These are phyloP conservation scores for Bipolaris sorokiniana DNA, from an alignment of 2,329 filamentous ascomycete species.

Conservation along the genomic window DNA sequence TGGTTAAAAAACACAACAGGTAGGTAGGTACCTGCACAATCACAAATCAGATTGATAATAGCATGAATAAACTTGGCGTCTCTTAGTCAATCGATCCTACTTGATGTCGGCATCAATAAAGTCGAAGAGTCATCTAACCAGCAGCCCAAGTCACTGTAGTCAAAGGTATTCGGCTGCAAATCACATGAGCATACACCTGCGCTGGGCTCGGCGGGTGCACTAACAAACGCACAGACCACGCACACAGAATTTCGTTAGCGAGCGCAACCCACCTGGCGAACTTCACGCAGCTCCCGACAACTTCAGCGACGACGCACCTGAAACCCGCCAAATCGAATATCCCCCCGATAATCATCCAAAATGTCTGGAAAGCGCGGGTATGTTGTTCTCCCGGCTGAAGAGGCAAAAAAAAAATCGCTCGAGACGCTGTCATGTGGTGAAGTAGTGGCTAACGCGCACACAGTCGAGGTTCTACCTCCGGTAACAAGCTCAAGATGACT, in stretches of 20 bases:
- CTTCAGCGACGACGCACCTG: constrained; percentile 24
- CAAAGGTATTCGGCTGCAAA: background rate
- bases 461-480: constrained; percentile 84
- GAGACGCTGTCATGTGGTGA: background rate
- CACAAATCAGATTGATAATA: too few species aligned
- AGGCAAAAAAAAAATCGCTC: background rate
- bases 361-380: constrained; percentile 28
- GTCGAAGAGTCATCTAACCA: background rate
- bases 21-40: too few species aligned
- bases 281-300: constrained; percentile 18
- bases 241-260: constrained; percentile 15
- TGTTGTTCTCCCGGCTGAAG: background rate
- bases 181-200: background rate
- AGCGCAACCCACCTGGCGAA: constrained; percentile 14
- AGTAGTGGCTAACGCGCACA: constrained; percentile 34
- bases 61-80: too few species aligned
- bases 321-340: constrained; percentile 20
- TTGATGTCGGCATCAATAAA: too few species aligned
- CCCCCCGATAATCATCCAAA: constrained; percentile 20
- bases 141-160: too few species aligned
- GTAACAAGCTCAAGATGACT: constrained; percentile 99
- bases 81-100: too few species aligned
- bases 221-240: constrained; percentile 6
- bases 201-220: background rate
- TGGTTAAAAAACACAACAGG: too few species aligned